phyloP scores from a whole-genome alignment of 441 rosid species.

The Bruguiera hainesii region DNA sequence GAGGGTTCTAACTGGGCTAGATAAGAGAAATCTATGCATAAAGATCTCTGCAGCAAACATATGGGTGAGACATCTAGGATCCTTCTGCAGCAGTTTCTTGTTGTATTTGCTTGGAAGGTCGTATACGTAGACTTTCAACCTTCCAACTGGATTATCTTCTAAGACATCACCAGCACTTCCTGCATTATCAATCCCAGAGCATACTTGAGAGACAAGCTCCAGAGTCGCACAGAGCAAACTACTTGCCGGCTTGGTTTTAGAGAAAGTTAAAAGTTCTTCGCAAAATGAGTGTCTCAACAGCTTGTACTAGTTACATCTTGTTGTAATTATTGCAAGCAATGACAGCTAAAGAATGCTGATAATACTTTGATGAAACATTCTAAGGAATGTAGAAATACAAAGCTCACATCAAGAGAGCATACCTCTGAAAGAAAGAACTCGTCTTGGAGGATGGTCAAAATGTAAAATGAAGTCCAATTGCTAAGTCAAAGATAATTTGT shows the following conservation, averaged over 20 bases:
- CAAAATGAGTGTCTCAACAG: neutral
- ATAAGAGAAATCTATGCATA: slow-evolving; percentile 84
- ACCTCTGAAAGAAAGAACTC: neutral
- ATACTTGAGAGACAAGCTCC: neutral
- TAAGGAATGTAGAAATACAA: neutral
- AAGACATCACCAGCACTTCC: slow-evolving; percentile 94
- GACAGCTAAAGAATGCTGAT: neutral
- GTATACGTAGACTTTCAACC: slow-evolving; percentile 73
- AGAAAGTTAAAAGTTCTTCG: neutral
- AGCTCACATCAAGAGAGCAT: neutral
- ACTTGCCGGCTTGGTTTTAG: neutral
- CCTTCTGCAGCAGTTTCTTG: slow-evolving; percentile 83
- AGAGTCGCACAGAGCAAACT: slow-evolving; percentile 6
- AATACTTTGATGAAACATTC: neutral
- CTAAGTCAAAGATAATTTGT: neutral
- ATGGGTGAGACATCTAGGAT: slow-evolving; percentile 82
- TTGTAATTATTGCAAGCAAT: neutral
- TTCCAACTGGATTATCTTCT: slow-evolving; percentile 94
- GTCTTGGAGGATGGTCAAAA: neutral
- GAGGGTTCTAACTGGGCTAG: slow-evolving; percentile 78
- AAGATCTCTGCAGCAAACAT: slow-evolving; percentile 96
- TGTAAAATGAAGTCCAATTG: neutral
- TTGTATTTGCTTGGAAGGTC: slow-evolving; percentile 94
- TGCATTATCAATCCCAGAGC: slow-evolving; percentile 29
- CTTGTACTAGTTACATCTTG: slow-evolving; percentile 1